Conservation (phyloP, 352 stramenopile species). For the Phytophthora sp. region DNA sequence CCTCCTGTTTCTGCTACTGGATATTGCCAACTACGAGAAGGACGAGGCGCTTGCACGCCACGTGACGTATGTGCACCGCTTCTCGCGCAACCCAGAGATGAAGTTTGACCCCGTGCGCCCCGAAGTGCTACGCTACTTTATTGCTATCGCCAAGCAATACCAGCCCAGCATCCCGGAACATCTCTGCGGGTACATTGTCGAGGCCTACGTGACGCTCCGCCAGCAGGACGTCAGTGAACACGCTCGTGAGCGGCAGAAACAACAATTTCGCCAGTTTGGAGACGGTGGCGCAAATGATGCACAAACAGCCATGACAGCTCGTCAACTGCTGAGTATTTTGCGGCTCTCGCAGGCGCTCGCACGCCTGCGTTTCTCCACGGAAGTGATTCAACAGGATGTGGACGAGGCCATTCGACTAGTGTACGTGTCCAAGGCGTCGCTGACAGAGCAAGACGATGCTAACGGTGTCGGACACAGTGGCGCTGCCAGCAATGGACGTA, state of each 20-base stretch:
- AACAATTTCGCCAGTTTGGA: conserved; percentile 44
- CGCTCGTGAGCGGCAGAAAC: conserved; percentile 67
- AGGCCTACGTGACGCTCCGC: conserved; percentile 97
- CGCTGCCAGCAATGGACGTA: conserved; percentile 25
- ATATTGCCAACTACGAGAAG: conserved; percentile 93
- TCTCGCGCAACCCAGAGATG: conserved; percentile 89
- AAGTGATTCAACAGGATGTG: conserved; percentile 97
- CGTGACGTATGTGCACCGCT: conserved; percentile 94
- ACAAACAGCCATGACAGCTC: conserved; percentile 98
- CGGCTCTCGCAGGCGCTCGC: conserved; percentile 97
- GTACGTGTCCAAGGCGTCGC: conserved; percentile 97
- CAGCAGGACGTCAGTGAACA: conserved; percentile 91
- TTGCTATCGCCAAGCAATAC: conserved; percentile 90
- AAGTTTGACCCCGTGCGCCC: conserved; percentile 92
- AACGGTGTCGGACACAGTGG: conserved; percentile 36
- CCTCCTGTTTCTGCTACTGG: conserved; percentile 98
- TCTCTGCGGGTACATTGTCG: conserved; percentile 97
- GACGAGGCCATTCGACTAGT: conserved; percentile 97
- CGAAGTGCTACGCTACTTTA: conserved; percentile 91
- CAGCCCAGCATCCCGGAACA: conserved; percentile 90
- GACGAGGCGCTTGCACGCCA: conserved; percentile 92
- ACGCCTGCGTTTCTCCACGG: conserved; percentile 94
- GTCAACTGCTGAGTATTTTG: conserved; percentile 98
- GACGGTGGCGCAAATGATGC: conserved; percentile 78
- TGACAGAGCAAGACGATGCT: conserved; percentile 90